Evolutionary conservation across 2,329 filamentous ascomycete species (phyloP), one percentile per base, ranked within the genome.

Genomic region (Pseudocercospora vitis): DNA sequence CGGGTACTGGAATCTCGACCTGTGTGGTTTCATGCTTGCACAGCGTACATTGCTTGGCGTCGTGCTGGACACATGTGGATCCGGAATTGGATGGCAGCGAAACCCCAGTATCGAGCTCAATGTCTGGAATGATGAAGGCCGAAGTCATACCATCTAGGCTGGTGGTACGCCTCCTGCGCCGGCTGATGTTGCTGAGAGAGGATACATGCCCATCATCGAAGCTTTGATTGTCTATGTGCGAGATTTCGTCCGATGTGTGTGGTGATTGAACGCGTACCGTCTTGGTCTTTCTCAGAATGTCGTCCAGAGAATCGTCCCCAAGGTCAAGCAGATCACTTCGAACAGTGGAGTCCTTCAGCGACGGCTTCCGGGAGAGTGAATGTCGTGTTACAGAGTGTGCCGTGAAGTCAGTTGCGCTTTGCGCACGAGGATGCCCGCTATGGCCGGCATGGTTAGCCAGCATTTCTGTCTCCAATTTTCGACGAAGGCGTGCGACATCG

Each of bases 71-170:
- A 24, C 55, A 60, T 35, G 61, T 53, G 29, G 62, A 59, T 4
- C 53, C 63, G 35, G 63, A 58, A 42, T 42, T 14, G 35, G 47
- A 48, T 52, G 48, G 51, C 57, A 11, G 49, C 48, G 50, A 54
- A 31, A 32, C 35, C 44, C 23, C 6, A 1, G 21, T 48, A 21
- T 54, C 32, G 39, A 85, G 70, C 16, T 82, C 84, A 61, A 85
- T 82, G 60, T 86, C 82, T 8, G 82, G 82, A 4, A 85, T 70
- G 58, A 85, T 84, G 65, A 85, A 84, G 4, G 81, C 82, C 2
- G 82, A 85, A 4, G 82, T 85, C 78, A 65, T 57, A 53, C 65
- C 67, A 53, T 83, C 81, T 21, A 76, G 73, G 11, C 73, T 71
- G 31, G 71, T 70, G 32, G 73, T 75, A 23, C 74, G 77, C 14